Evolutionary conservation across 176 grass and related monocot genomes (phyloP), one percentile per base, ranked within the genome.

Genomic region (Guadua angustifolia): DNA sequence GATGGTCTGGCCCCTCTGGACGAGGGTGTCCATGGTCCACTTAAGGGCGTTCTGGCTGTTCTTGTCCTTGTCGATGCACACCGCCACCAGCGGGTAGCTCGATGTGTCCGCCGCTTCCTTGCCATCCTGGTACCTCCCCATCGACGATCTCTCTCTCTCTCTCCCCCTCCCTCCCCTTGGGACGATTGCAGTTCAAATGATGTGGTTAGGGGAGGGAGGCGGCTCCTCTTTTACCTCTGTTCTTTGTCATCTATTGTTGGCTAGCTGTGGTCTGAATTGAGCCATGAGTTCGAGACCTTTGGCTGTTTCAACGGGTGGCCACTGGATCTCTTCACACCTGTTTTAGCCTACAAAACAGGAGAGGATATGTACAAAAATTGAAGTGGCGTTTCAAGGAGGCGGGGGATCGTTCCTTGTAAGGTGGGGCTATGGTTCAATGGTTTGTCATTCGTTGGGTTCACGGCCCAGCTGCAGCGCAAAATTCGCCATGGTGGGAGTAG

Each of bases 31-130:
- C 9, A 93, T 62, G 17, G 92, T 77, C 95, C 95, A 98, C 85
- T 93, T 95, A 58, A 98, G 81, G 15, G 95, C 89, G 71, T 67
- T 78, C 69, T 98, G 92, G 77, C 92, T 94, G 69, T 90, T 88
- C 68, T 98, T 98, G 75, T 91, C 88, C 61, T 91, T 93, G 71
- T 93, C 91, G 75, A 95, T 98, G 79, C 90, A 94, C 63, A 98
- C 89, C 6, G 91, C 95, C 17, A 98, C 85, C 36, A 98, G 71
- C 7, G 90, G 88, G 71, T 79, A 86, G 12, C 68, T 65, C 3
- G 53, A 45, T 6, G 52, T 15, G 79, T 86, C 73, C 7, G 46
- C 52, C 45, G 15, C 21, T 21, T 84, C 77, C 44, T 32, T 75
- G 16, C 45, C 73, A 4, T 83, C 71, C 18, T 25, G 22, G 60